Evolutionary conservation across 1,139 yeast genomes (phyloP), one percentile per base, ranked within the genome.

Genomic region (Yamadazyma spencermartinsiae): DNA sequence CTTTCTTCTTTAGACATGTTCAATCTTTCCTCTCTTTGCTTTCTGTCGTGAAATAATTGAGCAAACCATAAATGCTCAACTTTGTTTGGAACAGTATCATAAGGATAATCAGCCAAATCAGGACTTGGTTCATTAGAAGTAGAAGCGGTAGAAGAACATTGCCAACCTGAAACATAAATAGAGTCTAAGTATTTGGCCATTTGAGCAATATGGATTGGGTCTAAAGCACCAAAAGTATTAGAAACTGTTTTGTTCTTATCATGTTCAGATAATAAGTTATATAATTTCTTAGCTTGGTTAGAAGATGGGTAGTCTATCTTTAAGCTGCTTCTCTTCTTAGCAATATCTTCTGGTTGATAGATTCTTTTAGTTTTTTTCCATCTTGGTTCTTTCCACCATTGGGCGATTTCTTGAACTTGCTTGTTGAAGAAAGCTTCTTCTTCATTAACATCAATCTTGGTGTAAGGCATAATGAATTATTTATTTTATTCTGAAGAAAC

Each of bases 61-160:
- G 98, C 98, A 64, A 87, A 89, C 82, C 94, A 92, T 60, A 92
- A 76, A 63, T 92, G 97, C 68, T 92, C 95, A 50, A 89, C 97
- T 77, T 92, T 92, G 76, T 90, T 90, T 59, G 98, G 98, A 45
- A 92, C 98, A 31, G 98, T 92, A 68, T 92, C 97, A 86, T 85
- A 86, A 41, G 98, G 98, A 68, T 92, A 92, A 67, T 92, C 98
- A 44, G 98, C 98, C 60, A 92, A 79, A 75, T 92, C 98, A 44
- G 98, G 98, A 31, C 95, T 87, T 35, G 98, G 98, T 69, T 90
- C 98, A 63, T 92, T 90, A 31, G 96, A 86, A 35, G 96, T 86
- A 19, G 97, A 90, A 40, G 98, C 97, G 37, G 97, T 90, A 25
- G 97, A 88, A 38, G 97, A 89, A 65, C 96, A 89, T 72, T 92